Base-by-base conservation (phyloP, 805 yeast genomes). In the Pichia gijzeniarum region DNA sequence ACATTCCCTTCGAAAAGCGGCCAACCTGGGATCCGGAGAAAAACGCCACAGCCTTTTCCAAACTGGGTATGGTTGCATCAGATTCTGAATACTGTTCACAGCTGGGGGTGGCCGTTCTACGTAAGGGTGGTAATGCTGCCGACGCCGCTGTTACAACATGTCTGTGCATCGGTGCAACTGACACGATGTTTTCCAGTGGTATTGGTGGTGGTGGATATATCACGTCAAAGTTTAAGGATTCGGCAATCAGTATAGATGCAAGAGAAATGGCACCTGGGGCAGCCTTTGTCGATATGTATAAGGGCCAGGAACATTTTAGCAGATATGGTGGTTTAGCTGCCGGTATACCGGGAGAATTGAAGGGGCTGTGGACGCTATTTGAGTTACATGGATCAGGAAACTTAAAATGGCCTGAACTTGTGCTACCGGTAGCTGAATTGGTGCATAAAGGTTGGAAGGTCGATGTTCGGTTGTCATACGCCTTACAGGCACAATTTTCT, bases 131-230 rank as follows among this genome's bases (percentile, higher is more conserved):
- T 0, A 82, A 79, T 55, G 96, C 97, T 2, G 96, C 95, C 0
- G 99, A 91, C 61, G 95, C 96, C 0, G 86, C 95, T 0, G 82
- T 91, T 2, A 83, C 95, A 0, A 85, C 86, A 12, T 87, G 95
- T 0, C 69, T 91, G 25, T 91, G 99, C 59, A 79, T 91, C 28
- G 98, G 98, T 2, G 73, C 85, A 44, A 65, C 87, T 19, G 85
- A 86, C 58, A 80, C 88, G 51, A 87, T 83, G 67, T 82, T 82
- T 47, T 82, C 95, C 1, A 96, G 97, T 0, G 81, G 91, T 36
- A 96, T 97, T 7, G 98, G 98, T 2, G 98, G 98, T 4, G 98
- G 99, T 9, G 87, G 85, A 0, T 88, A 77, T 55, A 82, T 85
- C 37, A 74, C 80, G 1, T 71, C 79, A 4, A 57, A 61, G 33